Evolutionary conservation across 1,139 yeast species (phyloP).

Genomic region (Diutina sp.): DNA sequence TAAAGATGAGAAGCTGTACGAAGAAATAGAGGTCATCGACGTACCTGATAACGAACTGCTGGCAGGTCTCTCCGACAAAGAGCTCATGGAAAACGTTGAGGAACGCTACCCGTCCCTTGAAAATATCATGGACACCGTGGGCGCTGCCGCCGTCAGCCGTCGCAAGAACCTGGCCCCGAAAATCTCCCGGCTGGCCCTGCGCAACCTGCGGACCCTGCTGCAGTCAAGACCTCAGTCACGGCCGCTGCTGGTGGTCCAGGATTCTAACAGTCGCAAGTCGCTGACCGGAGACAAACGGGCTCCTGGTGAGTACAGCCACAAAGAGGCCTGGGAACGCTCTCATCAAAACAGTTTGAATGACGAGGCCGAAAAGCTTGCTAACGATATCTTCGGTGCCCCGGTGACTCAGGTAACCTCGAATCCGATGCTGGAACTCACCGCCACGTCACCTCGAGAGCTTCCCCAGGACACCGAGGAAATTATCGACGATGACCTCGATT

Average conservation of each 20-base stretch:
- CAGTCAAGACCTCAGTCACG: neutral
- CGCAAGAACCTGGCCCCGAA: neutral
- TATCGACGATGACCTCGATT: neutral
- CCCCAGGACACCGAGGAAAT: neutral
- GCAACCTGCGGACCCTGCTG: slow-evolving; percentile 6
- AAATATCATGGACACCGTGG: slow-evolving; percentile 12
- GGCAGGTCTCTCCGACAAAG: neutral
- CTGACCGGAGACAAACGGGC: neutral
- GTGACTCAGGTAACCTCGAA: neutral
- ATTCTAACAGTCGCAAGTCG: neutral
- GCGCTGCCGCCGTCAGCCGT: neutral
- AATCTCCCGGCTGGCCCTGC: neutral
- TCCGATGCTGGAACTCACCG: neutral
- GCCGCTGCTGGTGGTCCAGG: neutral
- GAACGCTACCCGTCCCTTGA: slow-evolving; percentile 33
- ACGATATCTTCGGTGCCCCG: slow-evolving; percentile 21
- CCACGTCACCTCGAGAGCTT: neutral
- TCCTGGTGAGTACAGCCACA: slow-evolving; percentile 13
- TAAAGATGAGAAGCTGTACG: neutral
- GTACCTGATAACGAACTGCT: slow-evolving; percentile 11
- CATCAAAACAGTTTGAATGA: slow-evolving; percentile 8
- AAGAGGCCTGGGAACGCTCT: slow-evolving; percentile 27
- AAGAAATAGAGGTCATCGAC: slow-evolving; percentile 12
- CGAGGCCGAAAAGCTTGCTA: slow-evolving; percentile 24
- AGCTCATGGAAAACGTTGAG: slow-evolving; percentile 24